Evolutionary conservation across 768 basidiomycete species (phyloP).

Genomic region (Atractiella rhizophila): DNA sequence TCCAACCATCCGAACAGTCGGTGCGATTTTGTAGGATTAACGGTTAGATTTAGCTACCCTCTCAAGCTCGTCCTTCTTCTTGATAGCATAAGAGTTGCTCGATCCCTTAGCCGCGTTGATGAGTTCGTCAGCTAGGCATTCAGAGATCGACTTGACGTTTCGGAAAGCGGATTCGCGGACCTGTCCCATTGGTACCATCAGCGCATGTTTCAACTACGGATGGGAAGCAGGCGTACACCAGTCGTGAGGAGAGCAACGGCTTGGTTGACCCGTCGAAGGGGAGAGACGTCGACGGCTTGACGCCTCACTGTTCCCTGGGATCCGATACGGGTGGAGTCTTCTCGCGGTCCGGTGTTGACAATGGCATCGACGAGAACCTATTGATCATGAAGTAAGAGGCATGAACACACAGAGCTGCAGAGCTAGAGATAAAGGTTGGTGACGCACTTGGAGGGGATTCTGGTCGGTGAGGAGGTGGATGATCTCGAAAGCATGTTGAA

Average conservation of each 20-base stretch:
- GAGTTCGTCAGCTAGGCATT: conserved; percentile 69
- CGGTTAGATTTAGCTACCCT: conserved; percentile 99
- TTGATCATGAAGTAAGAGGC: too few relatives aligned
- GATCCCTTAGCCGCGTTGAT: conserved; percentile 99
- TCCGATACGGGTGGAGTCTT: conserved; percentile 98
- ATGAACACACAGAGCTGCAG: not conserved
- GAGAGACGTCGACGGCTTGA: conserved; percentile 98
- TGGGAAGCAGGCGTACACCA: conserved; percentile 38
- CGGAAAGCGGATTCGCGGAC: conserved; percentile 99
- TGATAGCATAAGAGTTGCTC: conserved; percentile 99
- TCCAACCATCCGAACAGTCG: too few relatives aligned
- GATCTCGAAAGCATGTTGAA: conserved; percentile 97
- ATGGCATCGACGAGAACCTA: conserved; percentile 95
- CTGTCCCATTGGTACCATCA: conserved; percentile 25
- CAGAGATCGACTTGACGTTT: conserved; percentile 92
- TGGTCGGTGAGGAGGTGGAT: conserved; percentile 99
- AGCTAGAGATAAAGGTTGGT: not conserved
- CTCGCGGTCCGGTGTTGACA: conserved; percentile 97
- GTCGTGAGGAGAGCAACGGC: conserved; percentile 79
- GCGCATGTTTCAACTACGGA: conserved; percentile 1
- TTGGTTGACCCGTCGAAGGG: conserved; percentile 93
- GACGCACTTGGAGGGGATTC: conserved; percentile 85
- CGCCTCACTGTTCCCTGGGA: conserved; percentile 98
- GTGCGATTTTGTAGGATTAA: too few relatives aligned
- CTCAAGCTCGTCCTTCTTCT: conserved; percentile 59